Conservation (phyloP, 2,329 filamentous ascomycete genomes). For the Xylaria sp. region DNA sequence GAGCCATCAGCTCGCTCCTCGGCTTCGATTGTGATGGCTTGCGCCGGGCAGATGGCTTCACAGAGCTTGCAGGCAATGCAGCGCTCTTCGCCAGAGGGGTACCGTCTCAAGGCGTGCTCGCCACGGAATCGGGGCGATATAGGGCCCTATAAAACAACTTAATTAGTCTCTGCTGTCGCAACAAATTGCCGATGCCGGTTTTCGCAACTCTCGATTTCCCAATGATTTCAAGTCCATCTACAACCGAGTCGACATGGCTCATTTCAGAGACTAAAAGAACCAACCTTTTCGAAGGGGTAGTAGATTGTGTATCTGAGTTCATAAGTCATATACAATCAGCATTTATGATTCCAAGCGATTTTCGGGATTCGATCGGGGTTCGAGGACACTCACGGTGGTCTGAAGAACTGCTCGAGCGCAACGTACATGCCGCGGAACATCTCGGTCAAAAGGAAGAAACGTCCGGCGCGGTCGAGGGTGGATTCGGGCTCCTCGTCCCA, state of each 20-base stretch:
- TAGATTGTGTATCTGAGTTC: slow-evolving; percentile 82
- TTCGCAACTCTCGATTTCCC: not conserved
- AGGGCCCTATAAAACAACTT: slow-evolving; percentile 56
- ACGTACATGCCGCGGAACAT: slow-evolving; percentile 98
- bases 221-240: not conserved
- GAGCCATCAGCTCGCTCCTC: slow-evolving; percentile 96
- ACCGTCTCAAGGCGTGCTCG: slow-evolving; percentile 92
- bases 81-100: slow-evolving; percentile 95
- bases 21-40: slow-evolving; percentile 98
- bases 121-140: slow-evolving; percentile 97
- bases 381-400: slow-evolving; percentile 72
- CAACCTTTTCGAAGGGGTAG: slow-evolving; percentile 94
- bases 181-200: slow-evolving; percentile 12
- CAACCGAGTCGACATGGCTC: not conserved
- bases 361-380: not conserved
- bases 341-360: not conserved
- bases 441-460: slow-evolving; percentile 93
- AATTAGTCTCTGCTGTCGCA: slow-evolving; percentile 19
- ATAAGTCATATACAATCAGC: slow-evolving; percentile 15
- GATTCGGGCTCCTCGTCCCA: slow-evolving; percentile 79
- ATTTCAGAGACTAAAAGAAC: slow-evolving; percentile 11
- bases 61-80: slow-evolving; percentile 99
- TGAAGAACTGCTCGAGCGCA: slow-evolving; percentile 94
- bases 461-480: slow-evolving; percentile 75
- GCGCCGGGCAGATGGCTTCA: slow-evolving; percentile 95